A percentile compares a stretch with the other conserved stretches of the same genome.
Conservation (phyloP, 2,329 filamentous ascomycete genomes). For the Eutypella sp. region DNA sequence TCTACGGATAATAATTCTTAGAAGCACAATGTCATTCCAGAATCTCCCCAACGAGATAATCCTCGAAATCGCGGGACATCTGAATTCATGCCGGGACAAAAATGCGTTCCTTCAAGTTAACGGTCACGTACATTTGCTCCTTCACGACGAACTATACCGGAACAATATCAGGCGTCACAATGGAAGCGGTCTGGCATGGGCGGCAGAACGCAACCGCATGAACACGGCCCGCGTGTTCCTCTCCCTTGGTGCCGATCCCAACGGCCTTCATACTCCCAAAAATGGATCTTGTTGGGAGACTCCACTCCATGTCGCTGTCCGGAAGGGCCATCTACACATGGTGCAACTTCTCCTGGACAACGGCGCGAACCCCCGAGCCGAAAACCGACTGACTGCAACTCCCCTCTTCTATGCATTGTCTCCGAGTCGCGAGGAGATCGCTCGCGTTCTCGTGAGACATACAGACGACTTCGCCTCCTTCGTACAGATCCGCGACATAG, state of each 20-base stretch:
- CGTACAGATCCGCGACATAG: not conserved
- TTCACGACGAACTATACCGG: not conserved
- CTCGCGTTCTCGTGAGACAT: not conserved
- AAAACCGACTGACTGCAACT: not conserved
- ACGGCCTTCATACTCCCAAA: not conserved
- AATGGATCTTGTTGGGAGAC: not conserved
- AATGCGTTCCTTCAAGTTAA: not conserved
- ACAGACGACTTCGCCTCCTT: not conserved
- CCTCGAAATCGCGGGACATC: not conserved
- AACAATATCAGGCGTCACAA: not conserved
- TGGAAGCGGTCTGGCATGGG: not conserved
- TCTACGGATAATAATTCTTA: too few species aligned
- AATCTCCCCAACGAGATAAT: not conserved
- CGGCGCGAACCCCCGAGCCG: not conserved
- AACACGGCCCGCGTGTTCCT: not conserved
- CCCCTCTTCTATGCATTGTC: not conserved
- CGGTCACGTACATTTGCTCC: not conserved
- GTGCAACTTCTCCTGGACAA: not conserved
- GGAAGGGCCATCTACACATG: not conserved
- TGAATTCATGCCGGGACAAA: not conserved
- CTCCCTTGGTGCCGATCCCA: not conserved
- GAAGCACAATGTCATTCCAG: not conserved
- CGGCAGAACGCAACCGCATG: not conserved
- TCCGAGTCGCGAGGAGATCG: not conserved
- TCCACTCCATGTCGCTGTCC: not conserved